Conservation (phyloP, 2,329 filamentous ascomycete genomes). For the Fusarium mangiferae region DNA sequence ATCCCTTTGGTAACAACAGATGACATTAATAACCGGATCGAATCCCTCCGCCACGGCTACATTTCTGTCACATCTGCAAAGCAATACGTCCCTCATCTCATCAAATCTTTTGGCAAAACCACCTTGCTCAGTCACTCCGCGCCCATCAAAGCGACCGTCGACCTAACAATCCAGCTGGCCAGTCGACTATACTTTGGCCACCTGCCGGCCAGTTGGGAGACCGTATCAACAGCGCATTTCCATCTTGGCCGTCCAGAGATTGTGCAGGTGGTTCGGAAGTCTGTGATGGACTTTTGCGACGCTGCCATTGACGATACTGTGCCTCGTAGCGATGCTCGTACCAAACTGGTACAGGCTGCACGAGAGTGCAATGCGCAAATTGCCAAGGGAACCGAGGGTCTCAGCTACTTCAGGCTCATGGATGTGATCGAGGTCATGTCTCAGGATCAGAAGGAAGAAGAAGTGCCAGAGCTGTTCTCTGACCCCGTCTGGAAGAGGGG, state of each 20-base stretch:
- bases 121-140: not conserved
- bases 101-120: not conserved
- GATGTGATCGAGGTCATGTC: slow-evolving; percentile 8
- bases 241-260: slow-evolving; percentile 4
- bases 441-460: not conserved
- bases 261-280: not conserved
- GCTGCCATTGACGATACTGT: not conserved
- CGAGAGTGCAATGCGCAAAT: slow-evolving; percentile 8
- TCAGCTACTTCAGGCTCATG: slow-evolving; percentile 3
- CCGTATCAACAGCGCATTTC: slow-evolving; percentile 2
- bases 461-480: not conserved
- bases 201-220: slow-evolving; percentile 11
- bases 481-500: slow-evolving; percentile 7
- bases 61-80: not conserved
- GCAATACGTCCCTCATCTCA: slow-evolving; percentile 1
- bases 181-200: slow-evolving; percentile 8
- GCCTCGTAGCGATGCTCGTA: not conserved
- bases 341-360: not conserved
- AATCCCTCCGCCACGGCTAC: not conserved
- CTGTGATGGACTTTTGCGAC: slow-evolving; percentile 6
- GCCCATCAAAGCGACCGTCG: slow-evolving; percentile 3
- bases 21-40: not conserved
- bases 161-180: slow-evolving; percentile 2
- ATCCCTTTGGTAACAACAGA: not conserved
- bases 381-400: not conserved